A percentile compares a stretch with the other conserved stretches of the same genome.
These are phyloP conservation scores for Acacia melanoxylon DNA, from an alignment of 306 rosid genomes.

Conservation along the genomic window DNA sequence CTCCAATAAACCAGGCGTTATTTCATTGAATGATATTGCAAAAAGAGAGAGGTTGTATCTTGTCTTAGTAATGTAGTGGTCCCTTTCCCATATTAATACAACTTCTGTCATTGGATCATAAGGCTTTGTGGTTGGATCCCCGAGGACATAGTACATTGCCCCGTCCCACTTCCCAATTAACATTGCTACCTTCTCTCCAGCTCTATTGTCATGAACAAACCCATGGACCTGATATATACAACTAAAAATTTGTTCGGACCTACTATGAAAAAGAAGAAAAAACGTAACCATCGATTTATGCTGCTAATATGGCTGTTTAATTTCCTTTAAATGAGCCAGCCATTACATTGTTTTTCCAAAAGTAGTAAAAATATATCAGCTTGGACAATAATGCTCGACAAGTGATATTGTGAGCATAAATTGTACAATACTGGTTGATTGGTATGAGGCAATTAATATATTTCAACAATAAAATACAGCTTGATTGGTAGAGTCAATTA, in stretches of 20 bases:
- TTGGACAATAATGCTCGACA: not conserved
- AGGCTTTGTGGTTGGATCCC: slow-evolving; percentile 92
- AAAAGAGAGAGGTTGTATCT: slow-evolving; percentile 96
- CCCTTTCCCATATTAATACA: slow-evolving; percentile 91
- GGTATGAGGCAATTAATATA: slow-evolving; percentile 3
- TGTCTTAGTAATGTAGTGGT: slow-evolving; percentile 59
- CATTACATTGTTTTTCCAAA: not conserved
- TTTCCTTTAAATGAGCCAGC: not conserved
- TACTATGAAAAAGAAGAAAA: not conserved
- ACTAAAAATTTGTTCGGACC: slow-evolving; percentile 12
- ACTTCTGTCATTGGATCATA: slow-evolving; percentile 99
- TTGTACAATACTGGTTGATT: not conserved
- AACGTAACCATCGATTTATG: slow-evolving; percentile 11
- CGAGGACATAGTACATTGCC: slow-evolving; percentile 97
- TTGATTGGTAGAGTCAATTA: slow-evolving; percentile 4
- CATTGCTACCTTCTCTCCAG: slow-evolving; percentile 99
- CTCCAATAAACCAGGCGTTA: slow-evolving; percentile 68
- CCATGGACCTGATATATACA: slow-evolving; percentile 82
- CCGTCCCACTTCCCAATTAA: slow-evolving; percentile 97
- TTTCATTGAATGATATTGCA: slow-evolving; percentile 88
- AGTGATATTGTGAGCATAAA: not conserved
- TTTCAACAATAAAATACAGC: not conserved
- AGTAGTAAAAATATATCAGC: slow-evolving; percentile 5
- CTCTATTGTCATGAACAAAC: slow-evolving; percentile 95
- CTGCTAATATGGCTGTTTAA: not conserved